Percentiles rank a stretch among this genome's conserved stretches.
Conservation (phyloP, 1,139 yeast species). For the Lodderomyces metapsilosis region DNA sequence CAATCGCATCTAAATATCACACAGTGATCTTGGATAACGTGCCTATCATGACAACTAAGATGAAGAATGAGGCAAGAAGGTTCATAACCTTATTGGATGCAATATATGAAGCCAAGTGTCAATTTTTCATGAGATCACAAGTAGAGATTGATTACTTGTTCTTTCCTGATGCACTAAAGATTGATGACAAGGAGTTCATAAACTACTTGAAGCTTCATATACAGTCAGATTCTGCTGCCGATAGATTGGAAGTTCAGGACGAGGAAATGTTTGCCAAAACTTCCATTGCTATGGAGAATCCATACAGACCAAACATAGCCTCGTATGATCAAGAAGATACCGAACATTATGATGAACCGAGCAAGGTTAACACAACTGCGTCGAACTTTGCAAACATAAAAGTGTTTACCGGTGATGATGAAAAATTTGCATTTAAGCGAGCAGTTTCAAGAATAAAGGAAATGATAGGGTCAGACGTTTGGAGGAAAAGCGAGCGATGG, state of each 20-base stretch:
- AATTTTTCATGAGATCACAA: conserved; percentile 51
- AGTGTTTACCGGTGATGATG: conserved; percentile 77
- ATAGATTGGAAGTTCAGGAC: conserved; percentile 50
- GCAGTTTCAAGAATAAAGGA: conserved; percentile 69
- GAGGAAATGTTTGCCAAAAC: conserved; percentile 72
- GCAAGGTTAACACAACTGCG: conserved; percentile 16
- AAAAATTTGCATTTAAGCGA: conserved; percentile 69
- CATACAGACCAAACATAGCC: conserved; percentile 69
- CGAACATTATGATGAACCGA: conserved; percentile 29
- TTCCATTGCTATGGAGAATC: conserved; percentile 55
- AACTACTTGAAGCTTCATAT: conserved; percentile 8
- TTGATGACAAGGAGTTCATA: conserved; percentile 18
- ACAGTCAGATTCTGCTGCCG: conserved; percentile 17
- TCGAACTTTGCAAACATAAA: conserved; percentile 34
- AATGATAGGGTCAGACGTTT: conserved; percentile 57
- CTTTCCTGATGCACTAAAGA: conserved; percentile 49
- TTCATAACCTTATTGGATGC: conserved; percentile 69
- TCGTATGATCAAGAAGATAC: conserved; percentile 52
- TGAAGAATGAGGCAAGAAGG: conserved; percentile 68
- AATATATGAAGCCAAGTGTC: conserved; percentile 64
- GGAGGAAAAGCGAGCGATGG: conserved; percentile 55
- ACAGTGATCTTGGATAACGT: conserved; percentile 60
- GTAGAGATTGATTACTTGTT: conserved; percentile 52
- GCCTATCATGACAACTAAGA: conserved; percentile 56
- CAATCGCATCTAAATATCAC: conserved; percentile 58